Conservation (phyloP, 495 filamentous ascomycete species). For the Lasiosphaeris hirsuta region DNA sequence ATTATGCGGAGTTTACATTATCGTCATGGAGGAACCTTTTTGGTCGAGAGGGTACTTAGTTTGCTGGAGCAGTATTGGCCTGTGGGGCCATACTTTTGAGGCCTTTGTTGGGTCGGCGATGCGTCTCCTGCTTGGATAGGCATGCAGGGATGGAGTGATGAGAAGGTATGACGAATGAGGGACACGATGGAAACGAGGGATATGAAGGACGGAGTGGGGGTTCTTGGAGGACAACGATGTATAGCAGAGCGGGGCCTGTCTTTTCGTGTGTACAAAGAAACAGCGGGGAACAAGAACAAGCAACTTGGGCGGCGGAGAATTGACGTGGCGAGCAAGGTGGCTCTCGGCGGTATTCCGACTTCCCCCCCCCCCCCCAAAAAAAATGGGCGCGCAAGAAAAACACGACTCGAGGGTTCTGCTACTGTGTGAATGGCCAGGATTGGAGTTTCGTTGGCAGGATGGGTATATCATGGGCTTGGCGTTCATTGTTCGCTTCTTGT, state of each 20-base stretch:
- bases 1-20: too few species aligned
- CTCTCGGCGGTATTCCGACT: conserved; percentile 6
- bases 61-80: too few species aligned
- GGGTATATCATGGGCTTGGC: neutral
- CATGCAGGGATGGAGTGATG: neutral
- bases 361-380: conserved; percentile 4
- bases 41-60: too few species aligned
- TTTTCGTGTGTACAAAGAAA: neutral
- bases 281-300: neutral
- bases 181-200: conserved; percentile 1
- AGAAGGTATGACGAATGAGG: neutral
- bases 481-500: neutral
- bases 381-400: conserved; percentile 3
- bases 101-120: neutral
- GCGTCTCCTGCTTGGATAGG: neutral
- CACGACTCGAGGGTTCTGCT: neutral
- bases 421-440: neutral
- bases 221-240: neutral
- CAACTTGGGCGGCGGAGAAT: neutral
- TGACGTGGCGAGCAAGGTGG: neutral
- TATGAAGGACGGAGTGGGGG: neutral
- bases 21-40: too few species aligned
- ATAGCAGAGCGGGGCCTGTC: neutral
- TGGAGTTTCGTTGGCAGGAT: conserved; percentile 8
- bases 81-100: neutral